Conservation (phyloP, 768 basidiomycete species). For the Boletales sp. region DNA sequence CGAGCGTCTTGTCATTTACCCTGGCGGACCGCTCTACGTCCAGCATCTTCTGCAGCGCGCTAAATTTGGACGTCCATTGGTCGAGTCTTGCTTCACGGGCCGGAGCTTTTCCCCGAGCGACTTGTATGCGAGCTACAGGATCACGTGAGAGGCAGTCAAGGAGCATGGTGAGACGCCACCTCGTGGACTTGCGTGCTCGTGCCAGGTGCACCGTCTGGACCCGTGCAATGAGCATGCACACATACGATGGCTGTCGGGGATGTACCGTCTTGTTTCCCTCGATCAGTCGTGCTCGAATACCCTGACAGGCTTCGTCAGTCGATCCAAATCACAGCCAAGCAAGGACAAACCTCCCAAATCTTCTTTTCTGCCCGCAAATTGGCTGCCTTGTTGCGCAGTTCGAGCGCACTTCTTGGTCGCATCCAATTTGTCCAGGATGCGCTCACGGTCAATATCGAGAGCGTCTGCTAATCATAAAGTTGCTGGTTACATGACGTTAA, state of each 20-base stretch:
- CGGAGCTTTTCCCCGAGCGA: conserved; percentile 60
- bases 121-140: conserved; percentile 57
- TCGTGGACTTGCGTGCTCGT: no score
- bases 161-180: no score
- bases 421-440: conserved; percentile 64
- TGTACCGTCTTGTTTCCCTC: no score
- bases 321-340: no score
- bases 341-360: no score
- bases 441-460: conserved; percentile 69
- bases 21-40: conserved; percentile 70
- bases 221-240: no score
- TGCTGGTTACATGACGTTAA: conserved; percentile 66
- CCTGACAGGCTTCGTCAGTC: no score
- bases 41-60: conserved; percentile 59
- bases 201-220: no score
- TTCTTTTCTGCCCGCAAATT: no score
- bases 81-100: conserved; percentile 53
- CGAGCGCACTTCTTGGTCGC: conserved; percentile 51
- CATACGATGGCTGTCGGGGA: no score
- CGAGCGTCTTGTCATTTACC: conserved; percentile 74
- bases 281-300: no score
- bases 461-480: conserved; percentile 72
- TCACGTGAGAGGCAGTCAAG: not conserved
- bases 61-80: conserved; percentile 45
- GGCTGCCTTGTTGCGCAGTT: no score